phyloP scores from a whole-genome alignment of 106 monocot species.

The Acorus gramineus region DNA sequence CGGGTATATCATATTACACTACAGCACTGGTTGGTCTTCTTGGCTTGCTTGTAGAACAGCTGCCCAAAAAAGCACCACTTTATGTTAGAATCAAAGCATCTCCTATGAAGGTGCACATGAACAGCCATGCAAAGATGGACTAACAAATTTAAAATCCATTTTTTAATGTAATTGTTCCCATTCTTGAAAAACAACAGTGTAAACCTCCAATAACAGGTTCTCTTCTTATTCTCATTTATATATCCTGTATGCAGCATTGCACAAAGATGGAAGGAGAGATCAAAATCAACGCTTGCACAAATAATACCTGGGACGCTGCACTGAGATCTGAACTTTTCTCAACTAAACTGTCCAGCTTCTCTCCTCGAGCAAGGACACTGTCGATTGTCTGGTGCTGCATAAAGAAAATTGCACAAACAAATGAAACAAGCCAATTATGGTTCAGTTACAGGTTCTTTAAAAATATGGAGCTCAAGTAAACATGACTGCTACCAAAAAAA shows the following conservation, averaged over 20 bases:
- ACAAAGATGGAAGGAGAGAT: neutral
- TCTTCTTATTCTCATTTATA: neutral
- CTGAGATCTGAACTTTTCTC: constrained; percentile 87
- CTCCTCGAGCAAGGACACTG: constrained; percentile 63
- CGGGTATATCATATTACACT: constrained; percentile 25
- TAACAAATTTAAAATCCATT: too few relatives aligned
- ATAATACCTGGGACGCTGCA: constrained; percentile 62
- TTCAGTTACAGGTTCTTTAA: too few relatives aligned
- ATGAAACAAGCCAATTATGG: too few relatives aligned
- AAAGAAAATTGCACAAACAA: too few relatives aligned
- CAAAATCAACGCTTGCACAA: neutral
- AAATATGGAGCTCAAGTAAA: too few relatives aligned
- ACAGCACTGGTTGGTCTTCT: constrained; percentile 70
- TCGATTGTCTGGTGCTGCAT: constrained; percentile 78
- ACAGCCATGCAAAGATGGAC: neutral
- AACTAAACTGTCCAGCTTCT: constrained; percentile 63
- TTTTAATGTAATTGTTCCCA: too few relatives aligned
- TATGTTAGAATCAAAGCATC: neutral
- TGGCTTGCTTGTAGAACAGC: constrained; percentile 74
- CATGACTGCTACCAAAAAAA: too few relatives aligned
- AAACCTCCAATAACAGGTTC: too few relatives aligned
- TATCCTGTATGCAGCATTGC: neutral
- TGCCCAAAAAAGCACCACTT: constrained; percentile 1
- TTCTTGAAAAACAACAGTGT: too few relatives aligned
- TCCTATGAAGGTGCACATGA: neutral